These are phyloP conservation scores for Kurtzmaniella quercitrusa DNA, from an alignment of 1,139 yeast species.

Conservation along the genomic window DNA sequence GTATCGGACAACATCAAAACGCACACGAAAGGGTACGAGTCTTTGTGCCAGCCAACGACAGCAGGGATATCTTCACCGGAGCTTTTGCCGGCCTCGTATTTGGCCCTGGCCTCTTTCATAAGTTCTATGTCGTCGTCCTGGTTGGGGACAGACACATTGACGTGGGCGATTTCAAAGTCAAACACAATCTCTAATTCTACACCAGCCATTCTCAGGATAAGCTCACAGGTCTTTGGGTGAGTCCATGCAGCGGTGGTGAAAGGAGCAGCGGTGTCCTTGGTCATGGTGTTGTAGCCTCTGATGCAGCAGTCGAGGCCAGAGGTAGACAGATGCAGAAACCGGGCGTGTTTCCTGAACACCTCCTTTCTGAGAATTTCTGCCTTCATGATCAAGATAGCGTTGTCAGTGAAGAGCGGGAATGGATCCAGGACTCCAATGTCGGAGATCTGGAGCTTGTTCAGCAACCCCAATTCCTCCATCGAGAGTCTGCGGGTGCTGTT, in stretches of 20 bases:
- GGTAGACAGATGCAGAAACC: conserved; percentile 31
- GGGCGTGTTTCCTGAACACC: conserved; percentile 39
- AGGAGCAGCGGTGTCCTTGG: conserved; percentile 27
- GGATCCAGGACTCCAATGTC: conserved; percentile 53
- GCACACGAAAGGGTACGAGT: conserved; percentile 60
- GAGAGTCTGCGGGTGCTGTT: conserved; percentile 39
- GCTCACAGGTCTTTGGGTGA: conserved; percentile 49
- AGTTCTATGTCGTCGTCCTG: conserved; percentile 19
- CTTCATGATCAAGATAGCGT: conserved; percentile 53
- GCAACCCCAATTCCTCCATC: conserved; percentile 43
- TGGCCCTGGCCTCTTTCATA: conserved; percentile 10
- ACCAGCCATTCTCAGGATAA: conserved; percentile 50
- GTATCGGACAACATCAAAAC: conserved; percentile 59
- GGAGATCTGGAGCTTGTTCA: conserved; percentile 36
- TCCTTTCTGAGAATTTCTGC: conserved; percentile 45
- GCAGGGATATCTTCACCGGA: conserved; percentile 42
- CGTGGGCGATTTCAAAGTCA: conserved; percentile 54
- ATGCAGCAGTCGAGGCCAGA: conserved; percentile 44
- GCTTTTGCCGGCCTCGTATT: conserved; percentile 12
- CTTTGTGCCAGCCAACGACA: conserved; percentile 56
- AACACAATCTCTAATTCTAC: conserved; percentile 47
- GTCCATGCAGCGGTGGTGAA: conserved; percentile 53
- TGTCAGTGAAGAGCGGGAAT: conserved; percentile 54
- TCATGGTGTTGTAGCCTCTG: conserved; percentile 44
- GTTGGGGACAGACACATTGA: conserved; percentile 39